phyloP scores from a whole-genome alignment of 257 asterid species.

The Nicotiana otophora region DNA sequence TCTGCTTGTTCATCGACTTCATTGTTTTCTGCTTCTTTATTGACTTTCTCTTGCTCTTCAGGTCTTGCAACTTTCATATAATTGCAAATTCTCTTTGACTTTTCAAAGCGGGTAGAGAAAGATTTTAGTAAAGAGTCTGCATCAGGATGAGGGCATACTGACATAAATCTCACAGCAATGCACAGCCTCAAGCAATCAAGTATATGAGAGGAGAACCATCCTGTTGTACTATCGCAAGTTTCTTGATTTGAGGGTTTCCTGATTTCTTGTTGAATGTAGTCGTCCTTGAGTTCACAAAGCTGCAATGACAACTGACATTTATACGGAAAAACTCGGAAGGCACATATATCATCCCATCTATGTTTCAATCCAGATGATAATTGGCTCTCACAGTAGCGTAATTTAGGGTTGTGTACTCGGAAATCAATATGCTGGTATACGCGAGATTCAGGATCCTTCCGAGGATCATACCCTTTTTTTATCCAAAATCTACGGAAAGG shows the following conservation, averaged over 20 bases:
- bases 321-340: conserved; percentile 66
- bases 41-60: conserved; percentile 41
- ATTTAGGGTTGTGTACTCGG: conserved; percentile 15
- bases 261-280: conserved; percentile 86
- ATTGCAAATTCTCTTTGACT: conserved; percentile 40
- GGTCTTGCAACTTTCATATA: conserved; percentile 36
- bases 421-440: conserved; percentile 24
- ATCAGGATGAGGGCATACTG: conserved; percentile 65
- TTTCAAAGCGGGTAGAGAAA: conserved; percentile 59
- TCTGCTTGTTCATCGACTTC: conserved; percentile 8
- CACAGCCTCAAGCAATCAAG: conserved; percentile 58
- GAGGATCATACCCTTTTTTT: conserved; percentile 96
- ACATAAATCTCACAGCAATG: conserved; percentile 77
- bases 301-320: conserved; percentile 61
- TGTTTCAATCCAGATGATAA: conserved; percentile 23
- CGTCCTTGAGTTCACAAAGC: conserved; percentile 76
- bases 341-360: conserved; percentile 85
- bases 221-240: conserved; percentile 59
- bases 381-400: conserved; percentile 16
- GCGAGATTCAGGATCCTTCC: conserved; percentile 91
- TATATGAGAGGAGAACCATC: conserved; percentile 69
- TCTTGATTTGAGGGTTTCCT: conserved; percentile 50
- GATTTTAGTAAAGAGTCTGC: conserved; percentile 60
- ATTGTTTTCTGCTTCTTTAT: conserved; percentile 19
- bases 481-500: conserved; percentile 88